A percentile compares a stretch with the other conserved stretches of the same genome.
Evolutionary conservation across 2,329 filamentous ascomycete species (phyloP).

Genomic region (Pseudogymnoascus sp.): DNA sequence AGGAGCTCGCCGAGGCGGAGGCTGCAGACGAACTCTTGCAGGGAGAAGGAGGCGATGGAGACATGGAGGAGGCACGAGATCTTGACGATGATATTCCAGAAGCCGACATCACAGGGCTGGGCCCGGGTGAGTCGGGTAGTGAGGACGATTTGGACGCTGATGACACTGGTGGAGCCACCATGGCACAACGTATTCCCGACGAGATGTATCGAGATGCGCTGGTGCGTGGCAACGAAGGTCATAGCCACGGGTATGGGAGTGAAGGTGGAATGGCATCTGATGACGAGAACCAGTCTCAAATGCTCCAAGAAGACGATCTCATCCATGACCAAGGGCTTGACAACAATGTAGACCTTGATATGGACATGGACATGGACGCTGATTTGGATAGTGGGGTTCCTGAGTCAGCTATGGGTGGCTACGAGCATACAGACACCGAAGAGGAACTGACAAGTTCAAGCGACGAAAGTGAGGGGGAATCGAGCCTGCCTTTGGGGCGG

Average conservation of each 20-base stretch:
- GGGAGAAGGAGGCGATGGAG: constrained; percentile 40
- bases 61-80: constrained; percentile 49
- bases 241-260: constrained; percentile 39
- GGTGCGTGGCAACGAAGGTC: constrained; percentile 41
- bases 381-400: constrained; percentile 67
- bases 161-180: constrained; percentile 24
- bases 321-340: constrained; percentile 28
- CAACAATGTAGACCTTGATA: constrained; percentile 27
- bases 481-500: neutral
- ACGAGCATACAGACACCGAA: constrained; percentile 74
- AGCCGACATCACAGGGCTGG: constrained; percentile 34
- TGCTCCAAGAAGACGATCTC: constrained; percentile 58
- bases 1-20: constrained; percentile 64
- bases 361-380: constrained; percentile 54
- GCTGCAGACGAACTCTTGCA: constrained; percentile 33
- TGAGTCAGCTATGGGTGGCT: constrained; percentile 53
- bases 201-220: constrained; percentile 56
- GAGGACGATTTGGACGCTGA: constrained; percentile 36
- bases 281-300: constrained; percentile 49
- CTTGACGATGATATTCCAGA: constrained; percentile 70
- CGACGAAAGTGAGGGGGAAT: constrained; percentile 34
- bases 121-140: constrained; percentile 38
- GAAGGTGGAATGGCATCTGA: constrained; percentile 44
- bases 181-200: constrained; percentile 42
- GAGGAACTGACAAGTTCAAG: constrained; percentile 50